Evolutionary conservation across 139 green algal genomes (phyloP).

Genomic region (Pleodorina starrii): DNA sequence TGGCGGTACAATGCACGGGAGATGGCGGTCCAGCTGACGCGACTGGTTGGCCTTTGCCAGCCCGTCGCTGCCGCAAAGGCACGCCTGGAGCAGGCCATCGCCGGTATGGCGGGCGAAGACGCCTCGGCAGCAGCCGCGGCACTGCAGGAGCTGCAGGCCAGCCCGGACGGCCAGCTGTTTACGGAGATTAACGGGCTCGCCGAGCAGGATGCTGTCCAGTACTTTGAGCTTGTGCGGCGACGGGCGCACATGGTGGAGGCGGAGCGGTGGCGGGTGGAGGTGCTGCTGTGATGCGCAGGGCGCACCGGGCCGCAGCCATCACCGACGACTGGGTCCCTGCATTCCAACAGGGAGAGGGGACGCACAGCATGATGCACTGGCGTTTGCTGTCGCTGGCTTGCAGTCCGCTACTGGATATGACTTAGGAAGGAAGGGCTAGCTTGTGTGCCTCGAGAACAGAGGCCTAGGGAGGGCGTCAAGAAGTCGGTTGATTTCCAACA

Average conservation of each 20-base stretch:
- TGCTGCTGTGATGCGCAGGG: constrained; percentile 3
- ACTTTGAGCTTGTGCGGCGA: not conserved
- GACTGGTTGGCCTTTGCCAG: not conserved
- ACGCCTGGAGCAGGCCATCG: not conserved
- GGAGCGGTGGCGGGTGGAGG: not conserved
- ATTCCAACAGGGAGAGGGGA: too few species aligned
- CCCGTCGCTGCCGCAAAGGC: constrained; percentile 5
- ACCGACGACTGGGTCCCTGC: too few species aligned
- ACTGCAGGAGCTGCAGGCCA: not conserved
- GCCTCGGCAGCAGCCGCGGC: not conserved
- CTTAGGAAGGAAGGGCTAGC: too few species aligned
- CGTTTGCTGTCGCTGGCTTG: too few species aligned
- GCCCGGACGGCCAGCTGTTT: constrained; percentile 1
- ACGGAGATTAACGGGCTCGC: constrained; percentile 5
- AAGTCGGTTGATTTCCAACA: too few species aligned
- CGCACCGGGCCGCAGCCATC: too few species aligned
- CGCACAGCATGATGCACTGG: too few species aligned
- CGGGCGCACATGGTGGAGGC: not conserved
- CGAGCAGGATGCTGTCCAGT: not conserved
- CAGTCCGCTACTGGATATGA: too few species aligned
- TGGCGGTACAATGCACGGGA: not conserved
- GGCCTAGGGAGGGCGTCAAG: too few species aligned
- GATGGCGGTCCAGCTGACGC: constrained; percentile 11
- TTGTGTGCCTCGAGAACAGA: too few species aligned
- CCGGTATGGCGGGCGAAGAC: not conserved